Conservation (phyloP, 148 eudicot genomes). For the Chenopodium berlandieri region DNA sequence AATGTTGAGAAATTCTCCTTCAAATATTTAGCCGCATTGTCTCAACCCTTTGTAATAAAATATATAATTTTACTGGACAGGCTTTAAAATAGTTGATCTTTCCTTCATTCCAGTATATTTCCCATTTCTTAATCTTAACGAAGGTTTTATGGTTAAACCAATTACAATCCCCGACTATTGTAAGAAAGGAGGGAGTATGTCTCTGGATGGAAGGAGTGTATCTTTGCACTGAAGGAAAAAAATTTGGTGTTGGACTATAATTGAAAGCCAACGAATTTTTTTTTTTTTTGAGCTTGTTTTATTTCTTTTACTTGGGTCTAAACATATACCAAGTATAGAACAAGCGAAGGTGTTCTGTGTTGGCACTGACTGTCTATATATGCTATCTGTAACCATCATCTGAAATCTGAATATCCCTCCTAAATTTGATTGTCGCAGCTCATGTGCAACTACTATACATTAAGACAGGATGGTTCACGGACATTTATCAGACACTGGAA, state of each 20-base stretch:
- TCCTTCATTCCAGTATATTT: neutral
- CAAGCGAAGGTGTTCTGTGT: neutral
- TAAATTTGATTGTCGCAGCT: slow-evolving; percentile 53
- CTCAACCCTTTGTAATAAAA: neutral
- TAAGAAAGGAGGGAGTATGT: neutral
- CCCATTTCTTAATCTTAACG: neutral
- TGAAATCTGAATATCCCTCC: neutral
- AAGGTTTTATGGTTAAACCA: neutral
- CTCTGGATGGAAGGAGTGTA: neutral
- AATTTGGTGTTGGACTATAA: no score
- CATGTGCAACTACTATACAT: slow-evolving; percentile 89
- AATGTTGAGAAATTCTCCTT: neutral
- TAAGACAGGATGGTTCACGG: slow-evolving; percentile 87
- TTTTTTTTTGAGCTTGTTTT: no score
- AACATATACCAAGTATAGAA: neutral
- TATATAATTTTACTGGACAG: no score
- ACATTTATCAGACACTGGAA: slow-evolving; percentile 79
- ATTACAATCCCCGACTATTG: neutral
- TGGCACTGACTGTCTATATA: neutral
- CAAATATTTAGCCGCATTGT: neutral
- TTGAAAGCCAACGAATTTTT: neutral
- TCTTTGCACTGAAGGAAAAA: no score
- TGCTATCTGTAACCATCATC: neutral
- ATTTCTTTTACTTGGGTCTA: no score
- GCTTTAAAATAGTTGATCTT: neutral